Percentiles rank a stretch among this genome's conserved stretches.
Conservation (phyloP, 1,284 basidiomycete species). For the Pulchroboletus neoregius region DNA sequence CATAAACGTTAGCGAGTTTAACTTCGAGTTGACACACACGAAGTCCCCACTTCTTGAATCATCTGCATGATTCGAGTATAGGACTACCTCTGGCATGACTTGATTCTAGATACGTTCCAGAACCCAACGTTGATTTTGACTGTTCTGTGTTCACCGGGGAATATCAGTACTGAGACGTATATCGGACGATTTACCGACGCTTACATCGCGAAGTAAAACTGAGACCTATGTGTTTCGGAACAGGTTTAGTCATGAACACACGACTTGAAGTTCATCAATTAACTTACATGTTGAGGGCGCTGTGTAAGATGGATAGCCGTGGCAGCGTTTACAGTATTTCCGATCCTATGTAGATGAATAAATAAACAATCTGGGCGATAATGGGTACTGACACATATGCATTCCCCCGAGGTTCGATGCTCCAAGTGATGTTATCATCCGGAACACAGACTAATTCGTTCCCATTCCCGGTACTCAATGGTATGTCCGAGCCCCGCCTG, state of each 20-base stretch:
- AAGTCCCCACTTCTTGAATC: no score
- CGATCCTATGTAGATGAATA: no score
- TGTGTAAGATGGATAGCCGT: not conserved
- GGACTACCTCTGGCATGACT: not conserved
- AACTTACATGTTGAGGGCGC: not conserved
- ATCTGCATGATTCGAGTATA: no score
- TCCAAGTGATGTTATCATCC: slow-evolving; percentile 1
- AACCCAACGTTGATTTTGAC: not conserved
- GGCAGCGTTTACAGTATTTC: not conserved
- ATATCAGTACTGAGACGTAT: no score
- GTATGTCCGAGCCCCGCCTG: not conserved
- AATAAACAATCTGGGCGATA: no score
- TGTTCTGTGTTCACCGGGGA: not conserved
- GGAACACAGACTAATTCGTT: slow-evolving; percentile 2
- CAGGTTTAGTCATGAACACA: not conserved
- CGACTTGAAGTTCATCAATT: no score
- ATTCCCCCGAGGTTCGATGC: slow-evolving; percentile 1
- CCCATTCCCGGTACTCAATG: not conserved
- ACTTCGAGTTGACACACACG: no score
- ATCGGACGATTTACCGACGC: no score
- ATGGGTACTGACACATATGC: slow-evolving; percentile 1
- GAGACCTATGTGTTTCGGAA: not conserved
- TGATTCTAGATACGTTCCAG: not conserved
- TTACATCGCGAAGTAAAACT: not conserved
- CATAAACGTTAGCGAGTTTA: no score